These are phyloP conservation scores for Phialophora expanda DNA, from an alignment of 2,329 filamentous ascomycete species.

Conservation along the genomic window DNA sequence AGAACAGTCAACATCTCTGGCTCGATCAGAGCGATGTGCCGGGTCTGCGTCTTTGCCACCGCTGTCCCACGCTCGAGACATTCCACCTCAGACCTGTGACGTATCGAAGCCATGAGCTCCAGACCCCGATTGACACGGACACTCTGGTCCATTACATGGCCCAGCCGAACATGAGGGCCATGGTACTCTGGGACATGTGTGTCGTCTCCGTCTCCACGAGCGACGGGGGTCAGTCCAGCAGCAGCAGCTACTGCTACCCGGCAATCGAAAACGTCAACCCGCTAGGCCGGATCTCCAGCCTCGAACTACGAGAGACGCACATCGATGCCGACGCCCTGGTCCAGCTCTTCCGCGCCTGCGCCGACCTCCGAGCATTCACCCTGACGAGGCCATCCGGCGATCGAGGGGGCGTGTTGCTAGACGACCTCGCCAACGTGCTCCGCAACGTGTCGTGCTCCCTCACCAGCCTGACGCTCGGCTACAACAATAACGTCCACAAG, in stretches of 20 bases:
- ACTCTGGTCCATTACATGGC: neutral
- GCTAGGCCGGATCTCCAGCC: neutral
- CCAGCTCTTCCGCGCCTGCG: neutral
- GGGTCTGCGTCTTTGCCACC: neutral
- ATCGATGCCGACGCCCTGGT: neutral
- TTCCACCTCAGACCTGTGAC: neutral
- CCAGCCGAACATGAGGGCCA: neutral
- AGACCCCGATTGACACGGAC: neutral
- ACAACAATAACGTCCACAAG: neutral
- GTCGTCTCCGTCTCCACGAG: neutral
- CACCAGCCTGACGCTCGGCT: neutral
- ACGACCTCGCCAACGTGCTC: slow-evolving; percentile 1
- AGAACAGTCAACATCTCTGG: neutral
- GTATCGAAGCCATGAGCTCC: neutral
- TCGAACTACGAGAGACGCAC: neutral
- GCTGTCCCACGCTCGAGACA: neutral
- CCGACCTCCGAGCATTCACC: neutral
- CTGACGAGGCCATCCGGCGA: neutral
- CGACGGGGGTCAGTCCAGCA: neutral
- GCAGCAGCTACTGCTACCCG: neutral
- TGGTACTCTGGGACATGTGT: neutral
- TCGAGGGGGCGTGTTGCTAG: neutral
- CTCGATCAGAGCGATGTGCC: neutral
- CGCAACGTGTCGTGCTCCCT: slow-evolving; percentile 4
- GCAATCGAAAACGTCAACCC: neutral